Conservation (phyloP, 2,329 filamentous ascomycete genomes). For the Scedosporium boydii region DNA sequence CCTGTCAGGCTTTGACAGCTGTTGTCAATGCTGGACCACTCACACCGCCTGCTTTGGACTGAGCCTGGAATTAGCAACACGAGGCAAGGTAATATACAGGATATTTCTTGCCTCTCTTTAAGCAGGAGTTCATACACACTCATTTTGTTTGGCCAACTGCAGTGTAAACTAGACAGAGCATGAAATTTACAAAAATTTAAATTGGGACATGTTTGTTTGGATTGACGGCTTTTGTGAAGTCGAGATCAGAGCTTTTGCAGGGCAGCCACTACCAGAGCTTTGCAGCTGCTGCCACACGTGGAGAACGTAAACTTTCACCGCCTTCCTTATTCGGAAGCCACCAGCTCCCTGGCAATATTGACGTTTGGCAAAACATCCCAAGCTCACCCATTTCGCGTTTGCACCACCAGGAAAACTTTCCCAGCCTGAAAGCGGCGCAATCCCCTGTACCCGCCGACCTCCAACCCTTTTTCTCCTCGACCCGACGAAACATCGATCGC, state of each 20-base stretch:
- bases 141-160: no score
- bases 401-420: background rate
- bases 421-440: background rate
- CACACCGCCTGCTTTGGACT: no score
- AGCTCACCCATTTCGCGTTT: background rate
- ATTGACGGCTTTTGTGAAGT: background rate
- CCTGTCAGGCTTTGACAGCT: background rate
- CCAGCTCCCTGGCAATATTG: conserved; percentile 1
- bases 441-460: background rate
- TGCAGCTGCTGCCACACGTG: background rate
- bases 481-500: background rate
- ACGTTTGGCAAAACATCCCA: background rate
- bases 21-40: background rate
- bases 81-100: no score
- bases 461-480: background rate
- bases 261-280: background rate
- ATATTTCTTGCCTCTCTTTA: no score
- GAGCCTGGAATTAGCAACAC: no score
- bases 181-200: no score
- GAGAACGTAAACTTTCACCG: background rate
- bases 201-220: no score
- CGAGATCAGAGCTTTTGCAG: background rate
- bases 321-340: background rate
- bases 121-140: no score
- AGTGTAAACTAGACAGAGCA: no score